Conservation (phyloP, 257 asterid genomes). For the Oldenlandia corymbosa region DNA sequence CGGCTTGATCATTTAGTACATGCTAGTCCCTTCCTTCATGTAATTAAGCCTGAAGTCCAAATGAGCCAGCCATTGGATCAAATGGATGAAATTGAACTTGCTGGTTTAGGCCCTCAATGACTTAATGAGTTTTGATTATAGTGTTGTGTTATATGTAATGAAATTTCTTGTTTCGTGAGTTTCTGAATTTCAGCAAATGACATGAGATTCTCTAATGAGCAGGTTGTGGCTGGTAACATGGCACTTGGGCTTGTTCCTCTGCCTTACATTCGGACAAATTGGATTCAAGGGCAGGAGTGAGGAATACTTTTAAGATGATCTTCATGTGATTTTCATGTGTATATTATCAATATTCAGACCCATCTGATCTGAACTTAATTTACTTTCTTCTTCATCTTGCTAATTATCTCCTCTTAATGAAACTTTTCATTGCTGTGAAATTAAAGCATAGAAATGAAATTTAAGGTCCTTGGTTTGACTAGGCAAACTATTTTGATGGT, state of each 20-base stretch:
- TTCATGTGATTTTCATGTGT: constrained; percentile 3
- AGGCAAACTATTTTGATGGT: too few relatives aligned
- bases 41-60: too few relatives aligned
- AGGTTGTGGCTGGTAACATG: constrained; percentile 92
- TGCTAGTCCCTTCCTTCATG: too few relatives aligned
- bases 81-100: too few relatives aligned
- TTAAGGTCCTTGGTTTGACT: too few relatives aligned
- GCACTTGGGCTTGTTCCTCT: constrained; percentile 77
- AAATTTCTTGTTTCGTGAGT: neutral
- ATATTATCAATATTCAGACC: constrained; percentile 1
- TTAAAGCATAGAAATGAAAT: too few relatives aligned
- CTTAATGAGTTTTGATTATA: too few relatives aligned
- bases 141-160: neutral
- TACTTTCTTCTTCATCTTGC: neutral
- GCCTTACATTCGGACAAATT: constrained; percentile 90
- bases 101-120: too few relatives aligned
- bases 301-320: constrained; percentile 44
- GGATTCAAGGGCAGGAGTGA: constrained; percentile 99
- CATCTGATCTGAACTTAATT: constrained; percentile 1
- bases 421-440: too few relatives aligned
- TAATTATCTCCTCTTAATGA: neutral
- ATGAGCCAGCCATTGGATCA: too few relatives aligned
- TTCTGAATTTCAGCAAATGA: neutral
- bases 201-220: constrained; percentile 3
- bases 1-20: too few relatives aligned